phyloP scores from a whole-genome alignment of 768 basidiomycete genomes.

The Leccinum rimulosum region DNA sequence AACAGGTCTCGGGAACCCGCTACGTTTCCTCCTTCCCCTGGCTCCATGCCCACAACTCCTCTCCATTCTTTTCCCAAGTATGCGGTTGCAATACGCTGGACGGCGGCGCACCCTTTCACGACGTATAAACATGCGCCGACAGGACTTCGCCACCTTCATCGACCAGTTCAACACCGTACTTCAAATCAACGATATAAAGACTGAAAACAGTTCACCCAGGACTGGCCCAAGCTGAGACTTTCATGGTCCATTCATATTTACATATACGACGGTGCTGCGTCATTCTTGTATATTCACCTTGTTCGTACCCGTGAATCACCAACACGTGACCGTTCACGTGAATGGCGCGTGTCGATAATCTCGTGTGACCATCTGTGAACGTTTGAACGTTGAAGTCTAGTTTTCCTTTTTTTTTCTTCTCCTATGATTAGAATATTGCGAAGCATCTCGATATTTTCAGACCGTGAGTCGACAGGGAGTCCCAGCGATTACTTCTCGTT shows the following conservation, averaged over 20 bases:
- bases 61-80: slow-evolving; percentile 38
- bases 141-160: slow-evolving; percentile 61
- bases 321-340: no score
- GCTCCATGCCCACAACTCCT: slow-evolving; percentile 37
- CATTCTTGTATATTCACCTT: background rate
- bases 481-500: no score
- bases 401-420: no score
- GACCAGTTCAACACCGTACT: slow-evolving; percentile 50
- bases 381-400: no score
- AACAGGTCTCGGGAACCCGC: slow-evolving; percentile 76
- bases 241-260: slow-evolving; percentile 43
- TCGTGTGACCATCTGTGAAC: no score
- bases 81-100: slow-evolving; percentile 61
- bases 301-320: no score
- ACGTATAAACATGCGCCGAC: slow-evolving; percentile 69
- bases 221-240: slow-evolving; percentile 63
- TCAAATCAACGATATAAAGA: slow-evolving; percentile 37
- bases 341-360: no score
- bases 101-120: no score
- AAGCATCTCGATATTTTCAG: no score
- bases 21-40: slow-evolving; percentile 76
- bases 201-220: slow-evolving; percentile 44
- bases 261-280: background rate
- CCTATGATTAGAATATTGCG: no score
- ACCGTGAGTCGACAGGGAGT: no score